A percentile compares a stretch with the other conserved stretches of the same genome.
phyloP scores from a whole-genome alignment of 306 rosid species.

The Sechiopsis laciniata region DNA sequence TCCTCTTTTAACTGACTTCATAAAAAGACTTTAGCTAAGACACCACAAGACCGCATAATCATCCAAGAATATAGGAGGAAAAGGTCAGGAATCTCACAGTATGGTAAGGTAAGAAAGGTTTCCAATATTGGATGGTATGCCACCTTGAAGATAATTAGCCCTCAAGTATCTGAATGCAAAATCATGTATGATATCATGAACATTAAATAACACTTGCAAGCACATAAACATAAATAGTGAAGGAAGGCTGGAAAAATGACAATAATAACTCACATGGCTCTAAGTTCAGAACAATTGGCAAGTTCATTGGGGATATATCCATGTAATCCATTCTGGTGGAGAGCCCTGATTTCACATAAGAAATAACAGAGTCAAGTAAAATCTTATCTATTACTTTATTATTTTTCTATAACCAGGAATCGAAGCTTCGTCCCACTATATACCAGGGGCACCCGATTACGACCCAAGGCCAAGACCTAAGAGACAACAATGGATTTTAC shows the following conservation, averaged over 20 bases:
- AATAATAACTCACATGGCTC: slow-evolving; percentile 67
- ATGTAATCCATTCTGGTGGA: slow-evolving; percentile 87
- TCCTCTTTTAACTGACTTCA: background rate
- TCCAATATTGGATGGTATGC: slow-evolving; percentile 81
- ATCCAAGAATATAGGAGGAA: background rate
- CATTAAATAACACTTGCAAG: background rate
- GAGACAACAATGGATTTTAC: no score
- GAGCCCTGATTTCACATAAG: slow-evolving; percentile 57
- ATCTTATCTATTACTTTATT: no score
- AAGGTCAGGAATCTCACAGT: slow-evolving; percentile 42
- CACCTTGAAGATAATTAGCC: slow-evolving; percentile 88
- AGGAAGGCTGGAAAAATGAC: background rate
- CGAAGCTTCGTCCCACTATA: no score
- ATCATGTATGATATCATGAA: background rate
- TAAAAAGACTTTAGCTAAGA: slow-evolving; percentile 5
- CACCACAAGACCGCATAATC: background rate
- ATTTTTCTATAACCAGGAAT: no score
- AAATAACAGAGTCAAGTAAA: background rate
- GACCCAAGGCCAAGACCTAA: no score
- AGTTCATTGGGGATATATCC: slow-evolving; percentile 83
- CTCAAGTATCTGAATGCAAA: slow-evolving; percentile 63
- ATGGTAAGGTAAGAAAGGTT: slow-evolving; percentile 80
- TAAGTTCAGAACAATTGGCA: slow-evolving; percentile 74
- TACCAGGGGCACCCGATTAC: no score
- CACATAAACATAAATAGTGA: background rate